phyloP scores from a whole-genome alignment of 148 eudicot species.

The Pharnaceum exiguum region DNA sequence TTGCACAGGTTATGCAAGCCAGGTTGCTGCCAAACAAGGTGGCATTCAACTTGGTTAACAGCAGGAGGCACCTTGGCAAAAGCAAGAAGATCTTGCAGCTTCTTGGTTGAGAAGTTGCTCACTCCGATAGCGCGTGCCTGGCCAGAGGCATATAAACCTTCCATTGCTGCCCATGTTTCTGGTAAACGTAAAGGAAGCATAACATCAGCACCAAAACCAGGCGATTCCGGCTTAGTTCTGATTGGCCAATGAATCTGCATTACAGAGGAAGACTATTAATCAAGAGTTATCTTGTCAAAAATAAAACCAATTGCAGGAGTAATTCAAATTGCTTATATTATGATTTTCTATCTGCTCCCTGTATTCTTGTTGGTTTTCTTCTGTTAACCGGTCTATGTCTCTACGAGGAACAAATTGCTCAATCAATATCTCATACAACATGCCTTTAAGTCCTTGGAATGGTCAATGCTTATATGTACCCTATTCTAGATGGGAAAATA shows the following conservation, averaged over 20 bases:
- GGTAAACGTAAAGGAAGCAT: slow-evolving; percentile 33
- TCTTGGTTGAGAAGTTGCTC: slow-evolving; percentile 57
- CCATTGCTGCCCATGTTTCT: slow-evolving; percentile 67
- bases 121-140: slow-evolving; percentile 61
- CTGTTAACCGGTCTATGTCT: too few relatives aligned
- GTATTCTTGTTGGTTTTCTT: too few relatives aligned
- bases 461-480: too few relatives aligned
- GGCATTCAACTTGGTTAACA: slow-evolving; percentile 68
- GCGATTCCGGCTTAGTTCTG: slow-evolving; percentile 39
- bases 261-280: background rate
- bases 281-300: too few relatives aligned
- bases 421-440: too few relatives aligned
- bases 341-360: too few relatives aligned
- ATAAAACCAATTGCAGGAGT: too few relatives aligned
- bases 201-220: slow-evolving; percentile 33
- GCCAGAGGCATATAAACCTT: slow-evolving; percentile 50
- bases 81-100: slow-evolving; percentile 42
- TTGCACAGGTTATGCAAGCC: slow-evolving; percentile 49
- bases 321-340: too few relatives aligned
- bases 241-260: slow-evolving; percentile 64
- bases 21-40: slow-evolving; percentile 61
- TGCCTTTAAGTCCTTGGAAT: too few relatives aligned
- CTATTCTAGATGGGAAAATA: too few relatives aligned
- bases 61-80: slow-evolving; percentile 58
- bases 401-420: too few relatives aligned